Evolutionary conservation across 2,329 filamentous ascomycete species (phyloP).

Genomic region (Diplodia intermedia): DNA sequence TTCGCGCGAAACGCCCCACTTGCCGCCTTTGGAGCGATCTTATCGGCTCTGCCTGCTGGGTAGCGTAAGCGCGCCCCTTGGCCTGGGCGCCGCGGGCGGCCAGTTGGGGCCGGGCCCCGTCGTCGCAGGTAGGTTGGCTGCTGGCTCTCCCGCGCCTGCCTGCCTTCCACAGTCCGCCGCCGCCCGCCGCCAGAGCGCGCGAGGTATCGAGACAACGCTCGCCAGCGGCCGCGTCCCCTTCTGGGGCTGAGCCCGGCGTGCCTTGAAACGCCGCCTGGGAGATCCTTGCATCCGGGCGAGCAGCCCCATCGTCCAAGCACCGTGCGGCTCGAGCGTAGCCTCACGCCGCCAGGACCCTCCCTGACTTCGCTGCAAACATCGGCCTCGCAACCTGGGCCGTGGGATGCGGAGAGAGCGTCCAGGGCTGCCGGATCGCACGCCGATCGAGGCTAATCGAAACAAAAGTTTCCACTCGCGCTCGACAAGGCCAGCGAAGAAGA

Average conservation of each 20-base stretch:
- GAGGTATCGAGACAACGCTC: not conserved
- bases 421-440: not conserved
- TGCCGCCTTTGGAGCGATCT: slow-evolving; percentile 29
- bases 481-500: not conserved
- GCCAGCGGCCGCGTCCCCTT: slow-evolving; percentile 11
- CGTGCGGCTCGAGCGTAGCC: slow-evolving; percentile 10
- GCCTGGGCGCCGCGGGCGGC: slow-evolving; percentile 20
- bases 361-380: slow-evolving; percentile 4
- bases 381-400: slow-evolving; percentile 9
- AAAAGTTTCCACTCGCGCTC: slow-evolving; percentile 21
- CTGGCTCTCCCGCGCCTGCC: not conserved
- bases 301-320: not conserved
- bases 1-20: slow-evolving; percentile 32
- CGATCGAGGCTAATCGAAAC: slow-evolving; percentile 7
- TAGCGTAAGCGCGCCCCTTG: slow-evolving; percentile 18
- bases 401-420: slow-evolving; percentile 6
- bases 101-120: slow-evolving; percentile 3
- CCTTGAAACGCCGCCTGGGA: slow-evolving; percentile 21
- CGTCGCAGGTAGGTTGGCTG: not conserved
- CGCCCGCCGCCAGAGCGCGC: not conserved
- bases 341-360: slow-evolving; percentile 3
- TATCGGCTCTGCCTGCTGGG: slow-evolving; percentile 23
- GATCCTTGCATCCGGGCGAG: too few species aligned
- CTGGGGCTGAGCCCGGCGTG: slow-evolving; percentile 27
- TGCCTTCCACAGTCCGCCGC: not conserved